Evolutionary conservation across 495 filamentous ascomycete species (phyloP), one percentile per base, ranked within the genome.

Genomic region (Endocarpon pusillum): DNA sequence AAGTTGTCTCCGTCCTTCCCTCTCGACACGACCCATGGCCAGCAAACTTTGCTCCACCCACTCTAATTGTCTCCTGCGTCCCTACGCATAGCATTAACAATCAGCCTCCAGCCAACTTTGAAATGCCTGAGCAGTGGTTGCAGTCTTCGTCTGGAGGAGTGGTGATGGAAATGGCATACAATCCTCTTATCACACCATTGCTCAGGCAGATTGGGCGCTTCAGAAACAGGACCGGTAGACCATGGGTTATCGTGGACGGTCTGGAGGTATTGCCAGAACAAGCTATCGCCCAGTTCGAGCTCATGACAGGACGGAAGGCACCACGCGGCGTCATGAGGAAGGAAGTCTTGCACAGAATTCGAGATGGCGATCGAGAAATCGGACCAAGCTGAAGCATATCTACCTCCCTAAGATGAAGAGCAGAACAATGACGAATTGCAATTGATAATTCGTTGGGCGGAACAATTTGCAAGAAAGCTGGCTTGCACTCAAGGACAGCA

Each of bases 231-330:
- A 71, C 71, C 0, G 66, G 67, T 8, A 68, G 64, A 14, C 68
- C 71, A 1, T 89, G 79, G 79, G 73, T 81, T 3, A 63, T 78
- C 21, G 69, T 84, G n/a, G 79, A 86, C 44, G 81, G 80, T 3
- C 53, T 86, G 7, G 81, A 85, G 45, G 70, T 86, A 19, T 64
- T 89, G 1, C 68, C 70, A 1, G 81, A 89, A 48, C 81, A 83
- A 58, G 81, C 77, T 1, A 82, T 80, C 51, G 78, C 81, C 18
- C 78, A 81, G 29, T 86, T 84, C 47, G 81, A 86, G 50, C 52
- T 86, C 29, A 80, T 86, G 61, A 81, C 80, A 3, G 81, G 80
- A n/a, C 62, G 81, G 16, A 71, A 79, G 54, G 81, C 81, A 11
- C 81, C 81, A 2, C 67, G 76, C 24, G 59, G 69, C 31, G 40